Evolutionary conservation across 2,329 filamentous ascomycete species (phyloP).

Genomic region (Botrytis cinerea): DNA sequence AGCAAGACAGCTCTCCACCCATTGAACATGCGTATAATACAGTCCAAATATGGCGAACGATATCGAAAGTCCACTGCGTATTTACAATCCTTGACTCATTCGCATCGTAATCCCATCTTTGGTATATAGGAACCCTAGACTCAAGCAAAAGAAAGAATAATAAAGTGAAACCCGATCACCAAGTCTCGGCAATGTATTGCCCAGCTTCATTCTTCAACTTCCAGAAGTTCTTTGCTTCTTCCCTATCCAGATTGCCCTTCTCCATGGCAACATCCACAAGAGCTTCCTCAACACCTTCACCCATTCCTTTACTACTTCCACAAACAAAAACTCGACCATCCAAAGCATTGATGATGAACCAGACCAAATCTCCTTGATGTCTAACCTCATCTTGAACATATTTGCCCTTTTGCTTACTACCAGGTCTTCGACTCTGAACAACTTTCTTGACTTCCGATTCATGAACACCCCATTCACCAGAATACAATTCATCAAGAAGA

Average conservation of each 20-base stretch:
- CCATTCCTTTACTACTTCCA: constrained; percentile 94
- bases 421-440: constrained; percentile 70
- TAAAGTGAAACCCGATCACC: constrained; percentile 46
- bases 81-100: background rate
- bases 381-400: constrained; percentile 97
- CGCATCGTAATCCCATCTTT: background rate
- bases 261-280: constrained; percentile 88
- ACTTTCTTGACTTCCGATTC: constrained; percentile 84
- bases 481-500: constrained; percentile 92
- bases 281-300: constrained; percentile 88
- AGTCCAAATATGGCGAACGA: background rate
- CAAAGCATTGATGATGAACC: constrained; percentile 96
- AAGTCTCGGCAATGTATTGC: constrained; percentile 89
- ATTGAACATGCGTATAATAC: constrained; percentile 1
- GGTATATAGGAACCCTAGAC: no score
- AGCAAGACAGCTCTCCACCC: constrained; percentile 1
- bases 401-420: constrained; percentile 59
- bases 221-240: constrained; percentile 89
- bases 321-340: constrained; percentile 97
- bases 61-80: background rate
- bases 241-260: constrained; percentile 81
- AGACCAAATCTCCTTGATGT: constrained; percentile 92
- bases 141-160: background rate
- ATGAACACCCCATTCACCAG: constrained; percentile 92
- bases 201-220: constrained; percentile 85